phyloP scores from a whole-genome alignment of 805 yeast species.

The Ogataea degrootiae region DNA sequence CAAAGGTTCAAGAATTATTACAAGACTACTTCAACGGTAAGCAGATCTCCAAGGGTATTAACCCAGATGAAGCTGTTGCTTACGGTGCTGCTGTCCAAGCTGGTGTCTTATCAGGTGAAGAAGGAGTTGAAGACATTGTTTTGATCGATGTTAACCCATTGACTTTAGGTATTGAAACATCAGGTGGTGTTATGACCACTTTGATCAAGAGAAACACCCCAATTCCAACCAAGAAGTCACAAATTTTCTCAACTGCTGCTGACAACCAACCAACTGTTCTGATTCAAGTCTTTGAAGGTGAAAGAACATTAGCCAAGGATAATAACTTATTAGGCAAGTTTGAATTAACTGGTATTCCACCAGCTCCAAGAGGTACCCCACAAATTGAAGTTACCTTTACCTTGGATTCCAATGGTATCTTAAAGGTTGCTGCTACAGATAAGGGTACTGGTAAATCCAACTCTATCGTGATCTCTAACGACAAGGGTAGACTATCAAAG shows the following conservation, averaged over 20 bases:
- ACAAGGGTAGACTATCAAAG: conserved; percentile 56
- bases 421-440: conserved; percentile 55
- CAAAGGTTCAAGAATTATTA: conserved; percentile 91
- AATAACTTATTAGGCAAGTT: conserved; percentile 75
- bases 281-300: conserved; percentile 77
- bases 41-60: conserved; percentile 94
- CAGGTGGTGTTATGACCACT: conserved; percentile 97
- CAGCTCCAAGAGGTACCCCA: conserved; percentile 75
- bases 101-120: conserved; percentile 95
- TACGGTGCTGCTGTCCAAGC: conserved; percentile 99
- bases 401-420: conserved; percentile 76
- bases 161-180: conserved; percentile 93
- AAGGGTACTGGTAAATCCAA: conserved; percentile 50
- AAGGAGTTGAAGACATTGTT: conserved; percentile 85
- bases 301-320: conserved; percentile 71
- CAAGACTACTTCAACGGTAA: conserved; percentile 90
- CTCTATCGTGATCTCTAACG: conserved; percentile 44
- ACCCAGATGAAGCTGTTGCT: conserved; percentile 99
- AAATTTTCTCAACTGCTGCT: conserved; percentile 92
- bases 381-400: conserved; percentile 74
- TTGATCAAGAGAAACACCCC: conserved; percentile 92
- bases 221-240: conserved; percentile 92
- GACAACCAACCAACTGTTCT: conserved; percentile 93
- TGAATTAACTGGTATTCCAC: conserved; percentile 66
- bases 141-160: conserved; percentile 91